Conservation (phyloP, 2,329 filamentous ascomycete species). For the Cladorrhinum sp. region DNA sequence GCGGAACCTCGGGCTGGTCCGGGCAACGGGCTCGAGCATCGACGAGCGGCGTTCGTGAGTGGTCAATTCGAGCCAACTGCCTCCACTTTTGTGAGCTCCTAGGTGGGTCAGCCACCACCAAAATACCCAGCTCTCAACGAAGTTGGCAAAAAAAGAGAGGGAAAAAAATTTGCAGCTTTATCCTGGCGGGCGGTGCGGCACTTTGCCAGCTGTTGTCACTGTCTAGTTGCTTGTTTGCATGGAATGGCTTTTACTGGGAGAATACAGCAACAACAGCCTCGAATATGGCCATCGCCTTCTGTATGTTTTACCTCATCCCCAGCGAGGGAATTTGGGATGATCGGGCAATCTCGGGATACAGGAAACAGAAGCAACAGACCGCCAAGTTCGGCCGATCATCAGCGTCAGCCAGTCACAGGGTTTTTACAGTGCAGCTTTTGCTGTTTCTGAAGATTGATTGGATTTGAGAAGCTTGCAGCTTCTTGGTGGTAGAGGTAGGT, state of each 20-base stretch:
- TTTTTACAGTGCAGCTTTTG: background rate
- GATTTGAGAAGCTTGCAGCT: background rate
- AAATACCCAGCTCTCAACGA: conserved; percentile 22
- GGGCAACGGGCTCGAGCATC: conserved; percentile 31
- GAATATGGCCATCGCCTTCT: background rate
- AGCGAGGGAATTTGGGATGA: conserved; percentile 15
- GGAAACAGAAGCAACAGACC: background rate
- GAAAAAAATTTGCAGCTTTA: conserved; percentile 27
- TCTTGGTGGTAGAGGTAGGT: conserved; percentile 6
- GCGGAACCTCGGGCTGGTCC: conserved; percentile 31
- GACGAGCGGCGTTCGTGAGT: conserved; percentile 24
- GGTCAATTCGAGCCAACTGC: conserved; percentile 29
- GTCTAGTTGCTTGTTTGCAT: background rate
- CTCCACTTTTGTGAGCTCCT: conserved; percentile 27
- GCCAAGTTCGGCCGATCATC: conserved; percentile 1
- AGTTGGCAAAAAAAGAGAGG: conserved; percentile 13
- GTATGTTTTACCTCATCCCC: background rate
- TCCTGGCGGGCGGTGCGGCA: conserved; percentile 12
- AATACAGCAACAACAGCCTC: background rate
- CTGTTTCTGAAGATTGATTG: background rate
- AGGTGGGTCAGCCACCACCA: conserved; percentile 25
- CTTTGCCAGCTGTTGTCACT: conserved; percentile 9
- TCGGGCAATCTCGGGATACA: conserved; percentile 29
- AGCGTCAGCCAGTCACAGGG: background rate
- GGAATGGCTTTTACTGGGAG: background rate